These are phyloP conservation scores for Boletus eberwhitei DNA, from an alignment of 768 basidiomycete genomes.

Conservation along the genomic window DNA sequence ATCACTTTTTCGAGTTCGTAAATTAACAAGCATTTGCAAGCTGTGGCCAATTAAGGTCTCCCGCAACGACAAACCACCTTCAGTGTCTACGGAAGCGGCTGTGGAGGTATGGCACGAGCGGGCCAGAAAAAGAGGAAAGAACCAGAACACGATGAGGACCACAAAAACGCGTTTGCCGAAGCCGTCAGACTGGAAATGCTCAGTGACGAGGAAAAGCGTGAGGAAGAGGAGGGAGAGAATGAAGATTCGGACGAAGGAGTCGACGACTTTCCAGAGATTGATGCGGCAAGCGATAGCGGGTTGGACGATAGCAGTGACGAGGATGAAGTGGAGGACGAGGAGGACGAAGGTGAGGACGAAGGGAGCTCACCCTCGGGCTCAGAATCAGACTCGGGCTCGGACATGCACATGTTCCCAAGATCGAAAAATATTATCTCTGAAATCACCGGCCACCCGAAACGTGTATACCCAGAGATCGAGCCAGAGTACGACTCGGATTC, in stretches of 20 bases:
- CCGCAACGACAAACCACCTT: background rate
- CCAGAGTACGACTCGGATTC: slow-evolving; percentile 90
- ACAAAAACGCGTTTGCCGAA: slow-evolving; percentile 32
- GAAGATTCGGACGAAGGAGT: slow-evolving; percentile 53
- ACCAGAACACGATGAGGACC: slow-evolving; percentile 37
- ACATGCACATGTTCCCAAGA: slow-evolving; percentile 57
- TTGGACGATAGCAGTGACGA: slow-evolving; percentile 32
- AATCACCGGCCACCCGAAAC: slow-evolving; percentile 82
- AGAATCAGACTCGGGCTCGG: slow-evolving; percentile 38
- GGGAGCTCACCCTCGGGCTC: slow-evolving; percentile 35
- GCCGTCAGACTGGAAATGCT: slow-evolving; percentile 62
- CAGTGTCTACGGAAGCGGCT: slow-evolving; percentile 29
- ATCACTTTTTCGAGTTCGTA: slow-evolving; percentile 7
- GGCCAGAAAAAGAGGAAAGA: slow-evolving; percentile 59
- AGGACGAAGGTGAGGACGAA: slow-evolving; percentile 37
- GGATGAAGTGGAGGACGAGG: slow-evolving; percentile 33
- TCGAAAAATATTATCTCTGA: slow-evolving; percentile 68
- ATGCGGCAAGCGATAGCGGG: slow-evolving; percentile 44
- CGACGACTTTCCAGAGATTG: slow-evolving; percentile 74
- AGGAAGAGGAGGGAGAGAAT: slow-evolving; percentile 30
- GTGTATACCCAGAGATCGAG: slow-evolving; percentile 84
- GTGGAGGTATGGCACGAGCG: slow-evolving; percentile 34
- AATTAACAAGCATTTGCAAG: background rate
- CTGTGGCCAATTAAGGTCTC: background rate
- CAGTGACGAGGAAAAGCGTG: slow-evolving; percentile 64